Conservation (phyloP, 2,329 filamentous ascomycete species). For the Botrytis fabae region DNA sequence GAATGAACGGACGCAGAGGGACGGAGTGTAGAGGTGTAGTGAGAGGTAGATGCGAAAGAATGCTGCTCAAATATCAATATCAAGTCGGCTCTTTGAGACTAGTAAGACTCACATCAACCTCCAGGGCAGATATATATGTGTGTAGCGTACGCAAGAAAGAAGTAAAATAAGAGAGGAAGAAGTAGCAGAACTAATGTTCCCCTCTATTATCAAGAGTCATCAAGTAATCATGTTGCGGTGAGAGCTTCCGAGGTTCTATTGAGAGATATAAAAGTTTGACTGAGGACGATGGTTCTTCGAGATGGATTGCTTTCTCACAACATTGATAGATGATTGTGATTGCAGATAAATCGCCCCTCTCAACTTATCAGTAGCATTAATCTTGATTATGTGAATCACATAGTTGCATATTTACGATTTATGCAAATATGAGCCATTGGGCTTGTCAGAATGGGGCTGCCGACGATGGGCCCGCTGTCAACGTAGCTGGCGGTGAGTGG, state of each 20-base stretch:
- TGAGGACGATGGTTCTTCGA: not conserved
- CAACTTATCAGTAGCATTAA: constrained; percentile 17
- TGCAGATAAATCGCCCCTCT: constrained; percentile 5
- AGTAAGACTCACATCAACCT: not conserved
- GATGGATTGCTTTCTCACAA: not conserved
- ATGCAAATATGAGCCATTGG: constrained; percentile 11
- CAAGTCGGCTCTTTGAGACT: not conserved
- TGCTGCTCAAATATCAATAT: constrained; percentile 11
- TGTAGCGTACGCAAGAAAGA: not conserved
- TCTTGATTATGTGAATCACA: not conserved
- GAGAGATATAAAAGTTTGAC: constrained; percentile 8
- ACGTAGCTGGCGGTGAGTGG: constrained; percentile 24
- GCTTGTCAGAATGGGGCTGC: constrained; percentile 8
- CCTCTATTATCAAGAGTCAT: constrained; percentile 11
- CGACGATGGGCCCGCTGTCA: constrained; percentile 3
- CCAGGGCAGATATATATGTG: constrained; percentile 5
- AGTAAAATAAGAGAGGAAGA: constrained; percentile 4
- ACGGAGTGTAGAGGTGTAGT: not conserved
- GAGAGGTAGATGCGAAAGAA: not conserved
- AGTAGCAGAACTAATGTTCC: constrained; percentile 15
- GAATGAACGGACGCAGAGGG: not conserved
- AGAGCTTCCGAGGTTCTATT: constrained; percentile 10
- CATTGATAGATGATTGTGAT: constrained; percentile 1
- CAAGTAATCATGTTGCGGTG: constrained; percentile 23
- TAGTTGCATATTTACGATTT: constrained; percentile 1